Evolutionary conservation across 2,329 filamentous ascomycete species (phyloP).

Genomic region (Fusarium buharicum): DNA sequence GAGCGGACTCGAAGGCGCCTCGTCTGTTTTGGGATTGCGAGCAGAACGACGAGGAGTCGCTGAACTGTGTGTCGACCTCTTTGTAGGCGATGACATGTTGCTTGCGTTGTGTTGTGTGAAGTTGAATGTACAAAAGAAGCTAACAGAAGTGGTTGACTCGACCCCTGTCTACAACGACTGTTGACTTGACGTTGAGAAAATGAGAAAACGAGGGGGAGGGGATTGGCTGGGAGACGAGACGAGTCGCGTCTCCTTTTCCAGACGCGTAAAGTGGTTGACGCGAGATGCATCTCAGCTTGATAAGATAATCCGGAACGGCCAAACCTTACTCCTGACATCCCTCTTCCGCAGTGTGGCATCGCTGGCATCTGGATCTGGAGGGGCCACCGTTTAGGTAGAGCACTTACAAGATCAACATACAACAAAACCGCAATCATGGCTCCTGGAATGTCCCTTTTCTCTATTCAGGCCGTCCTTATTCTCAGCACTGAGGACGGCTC

Average conservation of each 20-base stretch:
- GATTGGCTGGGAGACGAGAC: slow-evolving; percentile 42
- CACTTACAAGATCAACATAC: slow-evolving; percentile 31
- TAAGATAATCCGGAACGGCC: slow-evolving; percentile 42
- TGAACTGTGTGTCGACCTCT: slow-evolving; percentile 62
- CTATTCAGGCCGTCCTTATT: slow-evolving; percentile 80
- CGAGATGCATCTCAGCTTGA: slow-evolving; percentile 22
- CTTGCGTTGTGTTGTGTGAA: slow-evolving; percentile 1
- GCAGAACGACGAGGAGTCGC: slow-evolving; percentile 54
- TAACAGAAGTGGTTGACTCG: slow-evolving; percentile 8
- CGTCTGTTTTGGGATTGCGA: slow-evolving; percentile 54
- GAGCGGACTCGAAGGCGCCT: slow-evolving; percentile 80
- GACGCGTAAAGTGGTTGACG: slow-evolving; percentile 57
- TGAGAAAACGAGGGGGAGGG: slow-evolving; percentile 43
- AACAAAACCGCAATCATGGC: slow-evolving; percentile 64
- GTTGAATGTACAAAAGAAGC: slow-evolving; percentile 19
- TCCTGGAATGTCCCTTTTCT: slow-evolving; percentile 79
- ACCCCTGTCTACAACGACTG: slow-evolving; percentile 22
- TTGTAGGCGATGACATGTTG: slow-evolving; percentile 57
- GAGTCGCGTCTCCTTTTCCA: slow-evolving; percentile 39
- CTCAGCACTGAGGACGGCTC: slow-evolving; percentile 88
- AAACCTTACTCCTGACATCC: slow-evolving; percentile 47
- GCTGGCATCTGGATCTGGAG: slow-evolving; percentile 48
- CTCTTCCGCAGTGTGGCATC: slow-evolving; percentile 39
- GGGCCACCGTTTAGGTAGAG: slow-evolving; percentile 41
- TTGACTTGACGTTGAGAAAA: slow-evolving; percentile 40